These are phyloP conservation scores for Trichoderma endophyticum DNA, from an alignment of 2,329 filamentous ascomycete genomes.

Conservation along the genomic window DNA sequence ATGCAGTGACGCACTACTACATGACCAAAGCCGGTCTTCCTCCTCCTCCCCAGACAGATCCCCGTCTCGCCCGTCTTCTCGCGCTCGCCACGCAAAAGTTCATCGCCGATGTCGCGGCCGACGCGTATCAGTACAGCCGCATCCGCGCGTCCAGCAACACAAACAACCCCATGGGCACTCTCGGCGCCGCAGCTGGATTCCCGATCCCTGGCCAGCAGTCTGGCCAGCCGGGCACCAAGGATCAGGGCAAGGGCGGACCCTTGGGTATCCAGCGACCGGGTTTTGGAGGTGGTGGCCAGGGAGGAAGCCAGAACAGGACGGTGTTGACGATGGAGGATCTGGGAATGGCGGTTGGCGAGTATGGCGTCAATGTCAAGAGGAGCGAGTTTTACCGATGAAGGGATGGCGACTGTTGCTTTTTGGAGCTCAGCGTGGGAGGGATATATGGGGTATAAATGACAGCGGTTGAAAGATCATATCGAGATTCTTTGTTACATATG, in stretches of 20 bases:
- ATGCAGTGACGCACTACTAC: conserved; percentile 97
- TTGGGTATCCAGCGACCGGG: conserved; percentile 74
- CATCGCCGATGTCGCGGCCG: conserved; percentile 93
- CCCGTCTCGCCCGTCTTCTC: conserved; percentile 85
- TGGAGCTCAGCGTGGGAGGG: background rate
- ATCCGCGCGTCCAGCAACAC: conserved; percentile 85
- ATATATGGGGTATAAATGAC: background rate
- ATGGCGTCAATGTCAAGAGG: conserved; percentile 94
- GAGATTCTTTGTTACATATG: background rate
- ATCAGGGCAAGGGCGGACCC: conserved; percentile 56
- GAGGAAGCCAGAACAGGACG: conserved; percentile 83
- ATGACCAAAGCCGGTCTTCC: conserved; percentile 93
- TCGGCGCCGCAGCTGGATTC: conserved; percentile 72
- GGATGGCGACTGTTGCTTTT: background rate
- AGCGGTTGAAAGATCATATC: background rate
- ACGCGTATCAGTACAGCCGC: conserved; percentile 95
- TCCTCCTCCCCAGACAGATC: conserved; percentile 85
- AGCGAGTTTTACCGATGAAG: conserved; percentile 79
- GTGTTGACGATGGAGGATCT: conserved; percentile 98
- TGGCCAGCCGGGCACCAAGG: conserved; percentile 54
- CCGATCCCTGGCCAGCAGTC: conserved; percentile 61
- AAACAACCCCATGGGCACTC: conserved; percentile 86
- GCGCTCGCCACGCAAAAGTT: conserved; percentile 99
- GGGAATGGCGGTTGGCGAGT: conserved; percentile 96
- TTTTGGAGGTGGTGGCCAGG: conserved; percentile 83